A percentile compares a stretch with the other conserved stretches of the same genome.
Conservation (phyloP, 2,329 filamentous ascomycete species). For the Escovopsis sp. region DNA sequence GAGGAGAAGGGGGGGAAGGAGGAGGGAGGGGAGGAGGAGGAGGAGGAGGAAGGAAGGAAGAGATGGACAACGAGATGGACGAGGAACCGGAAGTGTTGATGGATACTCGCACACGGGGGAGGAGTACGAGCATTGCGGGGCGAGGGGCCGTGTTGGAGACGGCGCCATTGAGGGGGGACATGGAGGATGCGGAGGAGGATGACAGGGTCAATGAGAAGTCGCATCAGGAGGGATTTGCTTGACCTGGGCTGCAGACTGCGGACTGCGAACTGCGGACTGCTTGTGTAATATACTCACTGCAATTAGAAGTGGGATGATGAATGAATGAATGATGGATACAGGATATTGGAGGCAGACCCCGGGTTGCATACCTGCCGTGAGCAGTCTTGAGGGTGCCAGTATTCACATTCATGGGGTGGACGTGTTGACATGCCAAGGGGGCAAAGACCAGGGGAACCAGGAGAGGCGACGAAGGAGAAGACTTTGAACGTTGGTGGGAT, state of each 20-base stretch:
- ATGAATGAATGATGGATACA: not conserved
- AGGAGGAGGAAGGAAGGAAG: constrained; percentile 35
- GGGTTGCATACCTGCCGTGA: too few relatives aligned
- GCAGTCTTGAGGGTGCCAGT: too few relatives aligned
- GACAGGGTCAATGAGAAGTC: constrained; percentile 9
- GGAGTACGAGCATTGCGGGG: constrained; percentile 40
- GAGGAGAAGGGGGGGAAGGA: constrained; percentile 22
- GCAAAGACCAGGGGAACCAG: too few relatives aligned
- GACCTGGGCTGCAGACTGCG: too few relatives aligned
- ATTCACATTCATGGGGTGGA: too few relatives aligned
- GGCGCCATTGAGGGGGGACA: constrained; percentile 26
- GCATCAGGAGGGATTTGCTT: constrained; percentile 27
- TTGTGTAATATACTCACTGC: not conserved
- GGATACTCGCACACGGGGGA: constrained; percentile 32
- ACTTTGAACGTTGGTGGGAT: too few relatives aligned
- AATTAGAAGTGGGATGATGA: not conserved
- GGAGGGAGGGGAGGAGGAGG: constrained; percentile 28
- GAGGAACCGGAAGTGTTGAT: constrained; percentile 40
- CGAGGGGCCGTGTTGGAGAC: constrained; percentile 32
- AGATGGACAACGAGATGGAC: constrained; percentile 27
- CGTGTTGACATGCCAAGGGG: too few relatives aligned
- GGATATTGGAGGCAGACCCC: too few relatives aligned
- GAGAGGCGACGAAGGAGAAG: too few relatives aligned
- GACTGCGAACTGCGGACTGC: too few relatives aligned
- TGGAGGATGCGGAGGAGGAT: constrained; percentile 7